Evolutionary conservation across 2,329 filamentous ascomycete genomes (phyloP).

Genomic region (Alternaria rosae): DNA sequence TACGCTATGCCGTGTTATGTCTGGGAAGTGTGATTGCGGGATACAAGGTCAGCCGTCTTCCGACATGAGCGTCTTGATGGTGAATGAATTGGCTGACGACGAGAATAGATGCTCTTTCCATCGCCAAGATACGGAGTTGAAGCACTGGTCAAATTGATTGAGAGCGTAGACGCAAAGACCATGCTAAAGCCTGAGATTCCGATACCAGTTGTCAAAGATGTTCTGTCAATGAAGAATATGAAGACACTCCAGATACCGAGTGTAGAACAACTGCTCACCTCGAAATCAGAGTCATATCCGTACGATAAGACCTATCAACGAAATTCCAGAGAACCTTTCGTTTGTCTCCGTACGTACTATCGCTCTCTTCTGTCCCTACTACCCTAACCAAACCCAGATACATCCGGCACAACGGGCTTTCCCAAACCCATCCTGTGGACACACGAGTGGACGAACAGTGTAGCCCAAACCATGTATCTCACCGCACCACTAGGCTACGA

Average conservation of each 20-base stretch:
- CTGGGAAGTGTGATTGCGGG: conserved; percentile 52
- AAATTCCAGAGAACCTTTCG: conserved; percentile 31
- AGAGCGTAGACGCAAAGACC: conserved; percentile 24
- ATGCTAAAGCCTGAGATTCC: conserved; percentile 21
- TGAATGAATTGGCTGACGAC: not conserved
- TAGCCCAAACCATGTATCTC: conserved; percentile 4
- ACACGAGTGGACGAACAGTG: conserved; percentile 20
- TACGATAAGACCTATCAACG: conserved; percentile 33
- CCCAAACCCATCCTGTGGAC: conserved; percentile 48
- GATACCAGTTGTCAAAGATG: conserved; percentile 16
- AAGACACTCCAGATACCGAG: conserved; percentile 21
- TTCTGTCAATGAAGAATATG: conserved; percentile 24
- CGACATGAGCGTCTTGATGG: not conserved
- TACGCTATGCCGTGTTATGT: conserved; percentile 49
- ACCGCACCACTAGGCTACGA: conserved; percentile 3
- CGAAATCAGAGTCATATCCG: conserved; percentile 18
- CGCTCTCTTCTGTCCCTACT: not conserved
- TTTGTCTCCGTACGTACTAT: conserved; percentile 30
- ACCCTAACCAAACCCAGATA: conserved; percentile 22
- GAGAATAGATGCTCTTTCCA: conserved; percentile 24
- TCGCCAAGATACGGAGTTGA: conserved; percentile 31
- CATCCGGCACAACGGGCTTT: conserved; percentile 49
- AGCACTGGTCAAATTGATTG: conserved; percentile 27
- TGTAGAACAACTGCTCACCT: conserved; percentile 22
- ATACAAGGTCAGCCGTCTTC: conserved; percentile 35